phyloP scores from a whole-genome alignment of 2,329 filamentous ascomycete genomes.

The Biscogniauxia marginata region DNA sequence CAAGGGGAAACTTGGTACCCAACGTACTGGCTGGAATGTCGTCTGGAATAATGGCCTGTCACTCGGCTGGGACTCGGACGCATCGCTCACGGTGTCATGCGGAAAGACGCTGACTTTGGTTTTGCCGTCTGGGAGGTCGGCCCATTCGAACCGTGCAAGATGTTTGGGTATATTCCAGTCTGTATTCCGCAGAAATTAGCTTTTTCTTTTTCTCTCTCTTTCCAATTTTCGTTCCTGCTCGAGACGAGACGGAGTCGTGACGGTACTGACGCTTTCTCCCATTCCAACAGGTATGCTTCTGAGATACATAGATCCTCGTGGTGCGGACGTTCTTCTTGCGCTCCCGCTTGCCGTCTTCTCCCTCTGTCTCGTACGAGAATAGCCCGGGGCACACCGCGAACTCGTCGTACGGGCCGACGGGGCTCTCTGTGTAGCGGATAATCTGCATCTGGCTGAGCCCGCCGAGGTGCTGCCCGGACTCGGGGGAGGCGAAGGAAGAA shows the following conservation, averaged over 20 bases:
- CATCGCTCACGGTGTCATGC: constrained; percentile 35
- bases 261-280: constrained; percentile 47
- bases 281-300: constrained; percentile 51
- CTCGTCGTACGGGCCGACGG: constrained; percentile 55
- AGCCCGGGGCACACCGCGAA: constrained; percentile 47
- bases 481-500: constrained; percentile 37
- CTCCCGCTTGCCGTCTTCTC: constrained; percentile 31
- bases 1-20: constrained; percentile 44
- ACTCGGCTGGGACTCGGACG: constrained; percentile 34
- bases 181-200: constrained; percentile 20
- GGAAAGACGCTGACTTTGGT: constrained; percentile 45
- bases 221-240: too few species aligned
- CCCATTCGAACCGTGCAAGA: constrained; percentile 50
- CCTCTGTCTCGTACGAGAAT: constrained; percentile 40
- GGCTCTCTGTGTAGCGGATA: constrained; percentile 49
- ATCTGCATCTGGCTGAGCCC: constrained; percentile 50
- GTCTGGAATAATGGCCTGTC: constrained; percentile 45
- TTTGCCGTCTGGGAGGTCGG: constrained; percentile 34
- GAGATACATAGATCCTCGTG: constrained; percentile 55
- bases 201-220: too few species aligned
- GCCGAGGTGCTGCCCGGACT: constrained; percentile 39
- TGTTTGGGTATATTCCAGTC: constrained; percentile 59
- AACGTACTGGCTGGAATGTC: constrained; percentile 41
- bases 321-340: constrained; percentile 41
- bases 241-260: constrained; percentile 1